A percentile compares a stretch with the other conserved stretches of the same genome.
Conservation (phyloP, 2,329 filamentous ascomycete genomes). For the Arthrinium phaeospermum region DNA sequence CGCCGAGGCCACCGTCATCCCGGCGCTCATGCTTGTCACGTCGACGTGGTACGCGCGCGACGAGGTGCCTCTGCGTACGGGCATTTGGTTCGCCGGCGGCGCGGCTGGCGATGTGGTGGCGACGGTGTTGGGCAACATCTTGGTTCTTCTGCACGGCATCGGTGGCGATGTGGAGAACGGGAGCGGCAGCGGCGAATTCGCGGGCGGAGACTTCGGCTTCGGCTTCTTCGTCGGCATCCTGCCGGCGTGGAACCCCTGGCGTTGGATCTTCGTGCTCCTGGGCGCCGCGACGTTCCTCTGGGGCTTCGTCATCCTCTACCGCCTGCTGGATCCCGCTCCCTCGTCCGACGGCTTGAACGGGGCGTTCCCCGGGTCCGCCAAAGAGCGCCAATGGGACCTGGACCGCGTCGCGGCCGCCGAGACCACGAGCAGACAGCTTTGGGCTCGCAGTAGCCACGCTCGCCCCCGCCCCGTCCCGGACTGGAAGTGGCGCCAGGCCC, state of each 20-base stretch:
- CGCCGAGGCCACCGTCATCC: slow-evolving; percentile 59
- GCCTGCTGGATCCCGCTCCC: slow-evolving; percentile 60
- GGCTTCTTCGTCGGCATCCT: not conserved
- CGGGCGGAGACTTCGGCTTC: not conserved
- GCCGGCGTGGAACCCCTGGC: slow-evolving; percentile 47
- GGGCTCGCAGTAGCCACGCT: slow-evolving; percentile 5
- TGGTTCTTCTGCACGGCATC: slow-evolving; percentile 48
- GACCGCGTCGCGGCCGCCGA: slow-evolving; percentile 55
- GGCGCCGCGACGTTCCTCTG: slow-evolving; percentile 57
- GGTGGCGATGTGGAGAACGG: slow-evolving; percentile 43
- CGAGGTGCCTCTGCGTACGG: slow-evolving; percentile 59
- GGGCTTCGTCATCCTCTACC: slow-evolving; percentile 52
- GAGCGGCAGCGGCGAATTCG: not conserved
- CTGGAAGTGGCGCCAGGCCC: slow-evolving; percentile 57
- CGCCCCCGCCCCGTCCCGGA: slow-evolving; percentile 37
- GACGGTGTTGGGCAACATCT: slow-evolving; percentile 58
- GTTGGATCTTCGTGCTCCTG: slow-evolving; percentile 63
- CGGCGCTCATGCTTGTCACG: slow-evolving; percentile 61
- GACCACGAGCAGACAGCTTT: slow-evolving; percentile 53
- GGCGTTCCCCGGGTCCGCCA: slow-evolving; percentile 24
- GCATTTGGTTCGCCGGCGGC: slow-evolving; percentile 62
- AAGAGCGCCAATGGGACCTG: slow-evolving; percentile 55
- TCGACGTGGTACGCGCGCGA: slow-evolving; percentile 62
- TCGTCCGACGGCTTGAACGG: slow-evolving; percentile 56
- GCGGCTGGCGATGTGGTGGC: slow-evolving; percentile 53